Conservation (phyloP, 179 eudicot genomes). For the Beta macrorhiza region DNA sequence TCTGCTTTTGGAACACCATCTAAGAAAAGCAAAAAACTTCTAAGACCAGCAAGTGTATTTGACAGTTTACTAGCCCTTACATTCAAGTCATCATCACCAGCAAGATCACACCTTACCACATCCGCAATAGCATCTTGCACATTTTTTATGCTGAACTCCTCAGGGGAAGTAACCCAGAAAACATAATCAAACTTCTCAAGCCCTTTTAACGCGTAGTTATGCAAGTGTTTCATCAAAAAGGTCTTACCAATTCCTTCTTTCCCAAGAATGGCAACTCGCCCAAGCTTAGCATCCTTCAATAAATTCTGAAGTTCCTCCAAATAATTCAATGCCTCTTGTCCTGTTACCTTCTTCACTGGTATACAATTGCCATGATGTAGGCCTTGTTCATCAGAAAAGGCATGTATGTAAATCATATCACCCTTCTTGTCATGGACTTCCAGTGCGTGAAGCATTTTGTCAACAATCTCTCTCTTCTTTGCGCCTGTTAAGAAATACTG, state of each 20-base stretch:
- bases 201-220: background rate
- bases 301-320: background rate
- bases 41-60: background rate
- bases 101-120: slow-evolving; percentile 16
- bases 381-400: background rate
- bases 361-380: background rate
- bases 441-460: background rate
- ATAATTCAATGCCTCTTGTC: background rate
- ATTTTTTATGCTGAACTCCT: background rate
- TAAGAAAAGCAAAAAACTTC: slow-evolving; percentile 16
- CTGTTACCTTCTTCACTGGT: background rate
- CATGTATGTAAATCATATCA: background rate
- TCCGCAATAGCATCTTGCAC: slow-evolving; percentile 23
- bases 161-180: slow-evolving; percentile 18
- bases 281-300: too few species aligned
- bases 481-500: background rate
- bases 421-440: background rate
- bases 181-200: slow-evolving; percentile 8
- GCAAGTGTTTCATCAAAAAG: too few species aligned
- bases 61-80: slow-evolving; percentile 11
- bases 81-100: background rate
- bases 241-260: too few species aligned
- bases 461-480: background rate
- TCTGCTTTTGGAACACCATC: slow-evolving; percentile 5
- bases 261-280: too few species aligned